Base-by-base conservation (phyloP, 371 early-diverging fungal species). In the Synchytrium microbalum region DNA sequence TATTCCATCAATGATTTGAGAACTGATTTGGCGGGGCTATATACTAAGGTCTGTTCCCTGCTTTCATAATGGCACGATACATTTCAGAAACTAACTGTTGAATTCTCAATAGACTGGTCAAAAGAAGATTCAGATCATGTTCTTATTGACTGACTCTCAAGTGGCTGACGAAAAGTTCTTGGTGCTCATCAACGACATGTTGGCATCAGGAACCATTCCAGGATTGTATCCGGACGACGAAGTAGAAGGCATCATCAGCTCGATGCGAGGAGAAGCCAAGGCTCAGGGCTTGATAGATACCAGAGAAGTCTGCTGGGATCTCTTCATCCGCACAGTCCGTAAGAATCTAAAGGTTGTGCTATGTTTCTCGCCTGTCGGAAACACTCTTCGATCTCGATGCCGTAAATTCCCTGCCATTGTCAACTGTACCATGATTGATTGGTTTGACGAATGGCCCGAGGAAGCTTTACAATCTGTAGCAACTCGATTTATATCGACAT, bases 401-500 rank as follows among this genome's bases (percentile, higher is more conserved):
- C 61, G 83, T 46, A 84, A 82, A 67, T 84, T 84, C 74, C 84
- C 84, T 0, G 83, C 82, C 3, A 79, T 84, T 57, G 80, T 82
- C 28, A 84, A 81, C 67, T 74, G 76, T 61, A 84, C 83, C 1
- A 76, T 75, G 67, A 82, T 84, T 60, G 83, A 84, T 69, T 83
- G 84, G 84, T 84, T 84, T 79, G 78, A 78, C 38, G 78, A 79
- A 60, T 83, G 82, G 82, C 84, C 81, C 3, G 78, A 81, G 38
- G 83, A 84, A 62, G 84, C 84, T 5, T 66, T 84, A 60, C 69
- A 64, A 54, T 79, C 82, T 65, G 84, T 84, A 19, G 83, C 83
- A 1, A 77, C 71, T 10, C 62, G 83, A 26, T 83, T 84, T 65
- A 78, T 84, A 55, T 70, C 77, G 16, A 63, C 67, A 16, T 79